Conservation (phyloP, 2,329 filamentous ascomycete genomes). For the Aureobasidium sp. region DNA sequence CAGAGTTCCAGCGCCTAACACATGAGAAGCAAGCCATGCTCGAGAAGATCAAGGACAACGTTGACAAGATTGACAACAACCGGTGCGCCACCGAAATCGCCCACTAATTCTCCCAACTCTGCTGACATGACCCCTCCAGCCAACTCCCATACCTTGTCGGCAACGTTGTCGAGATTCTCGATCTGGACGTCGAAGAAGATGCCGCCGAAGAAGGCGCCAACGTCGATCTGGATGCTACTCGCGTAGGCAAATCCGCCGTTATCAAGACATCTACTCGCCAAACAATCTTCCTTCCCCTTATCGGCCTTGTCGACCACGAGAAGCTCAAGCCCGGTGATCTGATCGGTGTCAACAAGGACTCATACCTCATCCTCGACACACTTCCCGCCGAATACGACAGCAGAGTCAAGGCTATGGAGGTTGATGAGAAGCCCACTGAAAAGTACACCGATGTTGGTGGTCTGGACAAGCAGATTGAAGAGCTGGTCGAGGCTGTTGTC, state of each 20-base stretch:
- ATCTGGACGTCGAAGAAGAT: slow-evolving; percentile 92
- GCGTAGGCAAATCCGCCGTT: slow-evolving; percentile 95
- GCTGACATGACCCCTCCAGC: slow-evolving; percentile 37
- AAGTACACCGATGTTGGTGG: slow-evolving; percentile 98
- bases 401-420: slow-evolving; percentile 99
- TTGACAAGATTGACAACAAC: slow-evolving; percentile 99
- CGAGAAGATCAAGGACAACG: slow-evolving; percentile 98
- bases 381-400: slow-evolving; percentile 97
- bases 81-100: slow-evolving; percentile 49
- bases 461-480: slow-evolving; percentile 97
- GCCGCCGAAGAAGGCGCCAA: slow-evolving; percentile 97
- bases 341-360: slow-evolving; percentile 98
- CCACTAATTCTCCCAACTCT: not conserved
- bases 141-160: slow-evolving; percentile 97
- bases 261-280: slow-evolving; percentile 99
- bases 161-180: slow-evolving; percentile 94
- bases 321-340: slow-evolving; percentile 91
- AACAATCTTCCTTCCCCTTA: slow-evolving; percentile 96
- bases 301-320: slow-evolving; percentile 92
- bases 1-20: slow-evolving; percentile 85
- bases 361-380: slow-evolving; percentile 93
- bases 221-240: slow-evolving; percentile 92
- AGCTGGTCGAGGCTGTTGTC: slow-evolving; percentile 95
- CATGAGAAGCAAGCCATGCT: slow-evolving; percentile 95
- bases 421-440: slow-evolving; percentile 98